Evolutionary conservation across 139 green algal genomes (phyloP).

Genomic region (Trebouxia sp.): DNA sequence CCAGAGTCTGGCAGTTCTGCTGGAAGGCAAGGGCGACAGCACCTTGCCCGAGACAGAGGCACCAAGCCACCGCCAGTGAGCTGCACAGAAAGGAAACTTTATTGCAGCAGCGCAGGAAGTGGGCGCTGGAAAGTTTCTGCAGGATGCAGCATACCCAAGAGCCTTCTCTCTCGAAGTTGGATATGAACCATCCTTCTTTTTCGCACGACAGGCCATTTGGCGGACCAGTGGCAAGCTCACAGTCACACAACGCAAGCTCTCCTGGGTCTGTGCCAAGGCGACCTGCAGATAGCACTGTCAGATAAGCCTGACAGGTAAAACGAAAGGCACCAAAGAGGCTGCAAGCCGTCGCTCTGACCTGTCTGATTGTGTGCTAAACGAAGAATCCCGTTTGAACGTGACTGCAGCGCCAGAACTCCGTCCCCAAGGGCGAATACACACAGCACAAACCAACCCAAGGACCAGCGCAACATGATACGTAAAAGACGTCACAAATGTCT

Average conservation of each 20-base stretch:
- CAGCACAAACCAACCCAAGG: too few species aligned
- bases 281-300: neutral
- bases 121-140: too few species aligned
- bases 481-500: too few species aligned
- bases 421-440: too few species aligned
- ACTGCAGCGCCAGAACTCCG: too few species aligned
- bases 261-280: neutral
- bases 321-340: neutral
- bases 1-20: slow-evolving; percentile 41
- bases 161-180: slow-evolving; percentile 54
- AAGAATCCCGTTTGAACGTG: too few species aligned
- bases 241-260: slow-evolving; percentile 58
- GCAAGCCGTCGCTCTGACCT: too few species aligned
- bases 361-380: too few species aligned
- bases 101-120: too few species aligned
- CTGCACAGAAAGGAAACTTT: slow-evolving; percentile 9
- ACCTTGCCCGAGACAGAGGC: slow-evolving; percentile 72
- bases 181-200: slow-evolving; percentile 65
- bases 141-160: slow-evolving; percentile 44
- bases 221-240: slow-evolving; percentile 46
- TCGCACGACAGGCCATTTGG: slow-evolving; percentile 57
- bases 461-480: too few species aligned
- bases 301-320: too few species aligned
- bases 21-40: slow-evolving; percentile 76
- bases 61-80: slow-evolving; percentile 62